Base-by-base conservation (phyloP, 768 basidiomycete species). In the Tricholoma furcatifolium region DNA sequence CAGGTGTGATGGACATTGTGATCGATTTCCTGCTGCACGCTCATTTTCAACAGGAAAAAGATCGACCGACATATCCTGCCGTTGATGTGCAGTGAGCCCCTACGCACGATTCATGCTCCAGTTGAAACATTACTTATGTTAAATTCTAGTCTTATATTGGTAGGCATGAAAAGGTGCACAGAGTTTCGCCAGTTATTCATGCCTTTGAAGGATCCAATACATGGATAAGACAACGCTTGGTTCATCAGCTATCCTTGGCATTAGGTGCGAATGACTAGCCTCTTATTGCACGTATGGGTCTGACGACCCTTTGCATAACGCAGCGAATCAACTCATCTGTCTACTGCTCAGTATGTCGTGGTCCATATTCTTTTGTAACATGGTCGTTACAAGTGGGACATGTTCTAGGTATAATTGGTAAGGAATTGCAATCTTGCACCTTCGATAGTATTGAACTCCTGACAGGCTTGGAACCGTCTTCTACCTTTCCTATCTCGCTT, bases 181-280 rank as follows among this genome's bases (percentile, higher is more conserved):
- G n/a, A n/a, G n/a, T 14, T n/a, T 21, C 4, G 11, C n/a, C 4
- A 10, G n/a, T 24, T 8, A 34, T 14, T 23, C 23, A 30, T 35
- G 7, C 39, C n/a, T 40, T 10, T 51, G 57, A 53, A 83, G 87
- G 79, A 76, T 89, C n/a, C 86, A 88, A 62, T 88, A 83, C 54
- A 88, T 88, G 83, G 87, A 88, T 57, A 88, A 88, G 68, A 84
- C 82, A 0, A 89, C 87, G 0, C 70, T 88, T 3, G 86, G 85
- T 1, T 81, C 76, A 53, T 62, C 85, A 1, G 81, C 87, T 2
- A 87, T 89, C 56, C 74, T 90, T 40, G 88, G 88, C 1, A 88
- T 89, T 60, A 69, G 71, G 88, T 85, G 14, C 9, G 4, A 8
- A 18, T 23, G 17, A 6, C 14, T n/a, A n/a, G n/a, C n/a, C n/a